Evolutionary conservation across 345 rosid species (phyloP), one percentile per base, ranked within the genome.

Genomic region (Bruguiera parviflora): DNA sequence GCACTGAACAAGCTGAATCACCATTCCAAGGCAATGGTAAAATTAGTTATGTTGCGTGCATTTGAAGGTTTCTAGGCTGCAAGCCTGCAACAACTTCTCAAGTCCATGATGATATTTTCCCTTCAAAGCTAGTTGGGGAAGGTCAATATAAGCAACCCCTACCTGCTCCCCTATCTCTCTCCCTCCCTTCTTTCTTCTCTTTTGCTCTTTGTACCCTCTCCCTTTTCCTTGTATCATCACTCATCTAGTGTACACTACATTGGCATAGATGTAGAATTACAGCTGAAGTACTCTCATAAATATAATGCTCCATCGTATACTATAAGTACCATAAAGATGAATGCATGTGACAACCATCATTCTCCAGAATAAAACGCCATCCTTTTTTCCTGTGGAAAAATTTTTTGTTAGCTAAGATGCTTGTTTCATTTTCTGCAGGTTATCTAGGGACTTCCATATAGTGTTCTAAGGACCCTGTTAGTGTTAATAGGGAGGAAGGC

Each of bases 291-390:
- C 10, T 37, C 22, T 73, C 63, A 59, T 53, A 61, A 68, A 52
- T 56, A 67, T 71, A 63, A 71, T 69, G 63, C 71, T 67, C 69
- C 81, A 84, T 77, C 77, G 81, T 79, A 65, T 24, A 68, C 65
- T 57, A 61, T 75, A 68, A 67, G 75, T 73, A 65, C 78, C 55
- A 52, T 69, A 64, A 75, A 68, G 77, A 56, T 74, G 72, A 68
- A 71, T 61, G 67, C 77, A 70, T 80, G 77, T 70, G 83, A 35
- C 64, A 27, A 46, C 61, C 74, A 77, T 77, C 81, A 84, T 79
- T 67, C 61, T 71, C 65, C 72, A n/a, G 57, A 73, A 37, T n/a
- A 63, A 71, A 11, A 11, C 66, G 22, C 29, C 58, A 18, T 16
- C 16, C 52, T 60, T 68, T 37, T 64, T 59, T 19, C 20, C 25